These are phyloP conservation scores for Aspergillus conjunctus DNA, from an alignment of 495 filamentous ascomycete genomes.

Conservation along the genomic window DNA sequence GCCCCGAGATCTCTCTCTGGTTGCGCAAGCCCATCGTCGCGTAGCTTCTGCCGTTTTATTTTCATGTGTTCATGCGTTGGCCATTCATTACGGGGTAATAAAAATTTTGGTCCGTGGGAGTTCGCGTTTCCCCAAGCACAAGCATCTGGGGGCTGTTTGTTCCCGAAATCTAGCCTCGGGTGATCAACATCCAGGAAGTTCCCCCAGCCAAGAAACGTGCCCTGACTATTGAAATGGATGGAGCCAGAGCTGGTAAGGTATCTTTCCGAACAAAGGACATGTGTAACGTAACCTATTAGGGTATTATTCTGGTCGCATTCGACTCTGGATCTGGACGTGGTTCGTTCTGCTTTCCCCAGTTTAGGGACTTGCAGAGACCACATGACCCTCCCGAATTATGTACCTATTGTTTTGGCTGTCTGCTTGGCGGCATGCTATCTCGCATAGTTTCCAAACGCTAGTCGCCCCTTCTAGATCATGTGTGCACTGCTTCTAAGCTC, in stretches of 20 bases:
- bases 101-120: not conserved
- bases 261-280: conserved; percentile 9
- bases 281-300: conserved; percentile 11
- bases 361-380: conserved; percentile 3
- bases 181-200: conserved; percentile 44
- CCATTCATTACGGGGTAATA: not conserved
- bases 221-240: conserved; percentile 25
- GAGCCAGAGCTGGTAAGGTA: conserved; percentile 1
- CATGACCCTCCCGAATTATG: conserved; percentile 16
- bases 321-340: conserved; percentile 14
- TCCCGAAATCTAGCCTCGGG: conserved; percentile 40
- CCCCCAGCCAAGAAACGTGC: conserved; percentile 30
- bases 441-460: conserved; percentile 9
- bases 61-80: not conserved
- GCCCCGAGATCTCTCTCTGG: conserved; percentile 7
- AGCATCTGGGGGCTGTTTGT: conserved; percentile 33
- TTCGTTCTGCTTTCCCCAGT: conserved; percentile 13
- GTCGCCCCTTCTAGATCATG: conserved; percentile 13
- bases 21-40: conserved; percentile 7
- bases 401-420: conserved; percentile 13
- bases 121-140: conserved; percentile 18
- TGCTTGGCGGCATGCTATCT: conserved; percentile 20
- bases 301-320: not conserved
- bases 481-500: not conserved
- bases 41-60: not conserved